These are phyloP conservation scores for Colletotrichum truncatum DNA, from an alignment of 2,329 filamentous ascomycete genomes.

Conservation along the genomic window DNA sequence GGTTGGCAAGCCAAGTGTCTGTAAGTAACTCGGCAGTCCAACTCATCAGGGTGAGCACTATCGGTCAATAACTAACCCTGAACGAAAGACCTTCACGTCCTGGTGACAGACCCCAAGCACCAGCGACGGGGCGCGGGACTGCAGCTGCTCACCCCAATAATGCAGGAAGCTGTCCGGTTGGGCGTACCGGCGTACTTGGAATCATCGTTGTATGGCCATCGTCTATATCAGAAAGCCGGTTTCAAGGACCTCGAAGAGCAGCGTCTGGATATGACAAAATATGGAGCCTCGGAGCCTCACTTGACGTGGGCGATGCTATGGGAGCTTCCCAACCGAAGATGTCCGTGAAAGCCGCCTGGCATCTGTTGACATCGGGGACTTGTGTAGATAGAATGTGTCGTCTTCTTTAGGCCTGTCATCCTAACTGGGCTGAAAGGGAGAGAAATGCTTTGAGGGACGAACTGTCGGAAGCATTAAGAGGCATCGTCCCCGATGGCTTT, in stretches of 20 bases:
- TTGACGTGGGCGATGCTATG: conserved; percentile 31
- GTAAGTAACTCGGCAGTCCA: conserved; percentile 37
- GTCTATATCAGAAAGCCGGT: conserved; percentile 46
- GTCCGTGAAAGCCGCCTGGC: neutral
- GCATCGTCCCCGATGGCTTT: no score
- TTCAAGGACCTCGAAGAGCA: conserved; percentile 40
- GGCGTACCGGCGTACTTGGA: conserved; percentile 48
- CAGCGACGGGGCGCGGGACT: conserved; percentile 45
- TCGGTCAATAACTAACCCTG: conserved; percentile 5
- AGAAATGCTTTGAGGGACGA: no score
- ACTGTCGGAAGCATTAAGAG: neutral
- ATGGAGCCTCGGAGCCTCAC: conserved; percentile 11
- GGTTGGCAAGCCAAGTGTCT: conserved; percentile 43
- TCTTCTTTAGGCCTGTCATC: no score
- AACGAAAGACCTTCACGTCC: conserved; percentile 44
- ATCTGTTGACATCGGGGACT: no score
- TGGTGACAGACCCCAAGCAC: conserved; percentile 48
- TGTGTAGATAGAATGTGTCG: no score
- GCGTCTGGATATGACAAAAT: conserved; percentile 13
- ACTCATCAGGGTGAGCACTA: neutral
- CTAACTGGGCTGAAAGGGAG: no score
- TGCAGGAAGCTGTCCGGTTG: conserved; percentile 46
- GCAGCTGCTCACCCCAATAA: conserved; percentile 44
- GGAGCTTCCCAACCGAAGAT: conserved; percentile 21
- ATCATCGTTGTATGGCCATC: conserved; percentile 41